Percentiles rank a stretch among this genome's conserved stretches.
These are phyloP conservation scores for Atkinsonella hypoxylon DNA, from an alignment of 2,329 filamentous ascomycete species.

Conservation along the genomic window DNA sequence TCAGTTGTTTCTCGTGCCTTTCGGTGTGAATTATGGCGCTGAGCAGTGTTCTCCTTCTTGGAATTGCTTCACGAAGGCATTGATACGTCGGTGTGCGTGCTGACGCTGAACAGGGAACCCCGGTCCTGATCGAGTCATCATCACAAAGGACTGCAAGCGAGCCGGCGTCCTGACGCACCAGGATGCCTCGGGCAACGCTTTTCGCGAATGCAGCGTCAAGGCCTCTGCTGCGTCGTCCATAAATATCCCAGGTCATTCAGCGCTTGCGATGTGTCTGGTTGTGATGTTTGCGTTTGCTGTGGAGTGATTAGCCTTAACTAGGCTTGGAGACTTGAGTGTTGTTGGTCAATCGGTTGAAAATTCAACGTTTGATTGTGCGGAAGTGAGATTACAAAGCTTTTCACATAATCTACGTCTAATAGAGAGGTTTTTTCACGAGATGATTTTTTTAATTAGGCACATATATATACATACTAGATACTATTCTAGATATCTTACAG, in stretches of 20 bases:
- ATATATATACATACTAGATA: too few relatives aligned
- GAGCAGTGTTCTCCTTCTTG: neutral
- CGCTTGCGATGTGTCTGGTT: neutral
- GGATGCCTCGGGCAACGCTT: slow-evolving; percentile 4
- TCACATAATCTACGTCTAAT: too few relatives aligned
- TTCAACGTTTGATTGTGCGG: slow-evolving; percentile 14
- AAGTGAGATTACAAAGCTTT: too few relatives aligned
- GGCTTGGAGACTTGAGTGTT: neutral
- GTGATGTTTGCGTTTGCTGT: neutral
- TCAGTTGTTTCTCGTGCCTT: slow-evolving; percentile 17
- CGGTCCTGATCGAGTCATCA: slow-evolving; percentile 50
- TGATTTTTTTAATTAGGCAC: too few relatives aligned
- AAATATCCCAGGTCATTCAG: neutral
- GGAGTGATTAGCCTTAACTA: neutral
- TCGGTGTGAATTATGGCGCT: neutral
- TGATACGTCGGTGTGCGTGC: neutral
- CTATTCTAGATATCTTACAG: too few relatives aligned
- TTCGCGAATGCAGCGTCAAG: slow-evolving; percentile 4
- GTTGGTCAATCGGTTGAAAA: neutral
- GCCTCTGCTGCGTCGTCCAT: neutral
- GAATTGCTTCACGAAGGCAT: neutral
- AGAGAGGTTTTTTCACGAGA: too few relatives aligned
- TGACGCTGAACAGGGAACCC: slow-evolving; percentile 34
- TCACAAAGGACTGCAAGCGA: slow-evolving; percentile 39
- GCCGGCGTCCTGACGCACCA: slow-evolving; percentile 52